Percentiles rank a stretch among this genome's conserved stretches.
These are phyloP conservation scores for Nigrograna mackinnonii DNA, from an alignment of 2,329 filamentous ascomycete species.

Conservation along the genomic window DNA sequence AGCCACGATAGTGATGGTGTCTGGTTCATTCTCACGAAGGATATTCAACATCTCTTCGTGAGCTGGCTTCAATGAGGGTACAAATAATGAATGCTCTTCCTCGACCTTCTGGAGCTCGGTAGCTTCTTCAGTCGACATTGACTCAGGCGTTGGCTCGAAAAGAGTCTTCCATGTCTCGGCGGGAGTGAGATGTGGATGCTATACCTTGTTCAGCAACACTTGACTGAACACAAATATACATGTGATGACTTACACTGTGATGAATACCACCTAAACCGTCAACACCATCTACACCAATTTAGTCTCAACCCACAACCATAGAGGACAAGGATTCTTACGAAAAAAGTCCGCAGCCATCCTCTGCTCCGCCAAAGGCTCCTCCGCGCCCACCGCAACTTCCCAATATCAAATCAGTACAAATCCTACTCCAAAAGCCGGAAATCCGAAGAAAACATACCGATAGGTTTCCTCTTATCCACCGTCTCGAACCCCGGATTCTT, in stretches of 20 bases:
- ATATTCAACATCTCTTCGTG: conserved; percentile 90
- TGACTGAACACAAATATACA: neutral
- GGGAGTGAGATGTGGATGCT: conserved; percentile 54
- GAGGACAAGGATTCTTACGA: conserved; percentile 60
- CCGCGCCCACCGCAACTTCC: conserved; percentile 78
- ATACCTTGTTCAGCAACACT: neutral
- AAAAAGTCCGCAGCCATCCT: conserved; percentile 74
- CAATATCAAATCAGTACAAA: neutral
- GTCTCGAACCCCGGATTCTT: conserved; percentile 72
- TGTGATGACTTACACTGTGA: conserved; percentile 38
- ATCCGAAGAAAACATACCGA: conserved; percentile 42
- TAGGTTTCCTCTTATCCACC: conserved; percentile 73
- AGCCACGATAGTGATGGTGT: conserved; percentile 87
- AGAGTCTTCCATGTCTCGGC: conserved; percentile 52
- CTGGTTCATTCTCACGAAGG: conserved; percentile 76
- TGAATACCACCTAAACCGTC: conserved; percentile 56
- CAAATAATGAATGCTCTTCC: conserved; percentile 62
- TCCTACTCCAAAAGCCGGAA: neutral
- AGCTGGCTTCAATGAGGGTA: conserved; percentile 71
- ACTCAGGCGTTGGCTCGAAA: conserved; percentile 41
- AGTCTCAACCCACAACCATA: neutral
- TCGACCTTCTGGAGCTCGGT: conserved; percentile 41
- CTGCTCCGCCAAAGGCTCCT: conserved; percentile 83
- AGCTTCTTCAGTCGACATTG: conserved; percentile 33
- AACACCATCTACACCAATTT: conserved; percentile 43